Evolutionary conservation across 108 stramenopile species (phyloP), one percentile per base, ranked within the genome.

Genomic region (Stephanodiscus minutulus): DNA sequence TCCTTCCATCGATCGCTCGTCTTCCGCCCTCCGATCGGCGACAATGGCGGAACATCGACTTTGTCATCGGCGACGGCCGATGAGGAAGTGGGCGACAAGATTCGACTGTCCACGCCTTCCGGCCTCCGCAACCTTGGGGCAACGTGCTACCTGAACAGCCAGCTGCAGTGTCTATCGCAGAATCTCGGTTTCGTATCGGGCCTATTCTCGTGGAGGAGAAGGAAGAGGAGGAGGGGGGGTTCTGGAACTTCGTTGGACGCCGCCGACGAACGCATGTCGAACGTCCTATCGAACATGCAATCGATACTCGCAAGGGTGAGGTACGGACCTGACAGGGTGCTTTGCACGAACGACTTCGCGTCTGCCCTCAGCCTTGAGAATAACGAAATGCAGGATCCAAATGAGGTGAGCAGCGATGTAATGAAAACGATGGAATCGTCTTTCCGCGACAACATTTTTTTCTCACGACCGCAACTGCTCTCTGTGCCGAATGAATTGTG

Each of bases 101-200:
- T 82, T 17, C 48, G 27, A 24, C 41, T 87, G 22, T 77, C 88
- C 0, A 62, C 76, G 22, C 94, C 94, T 9, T 84, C 89, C 8
- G 94, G 94, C 0, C 83, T 95, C 5, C 67, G 67, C n/a, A 95
- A 95, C 72, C 81, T 95, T 9, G 94, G 94, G 7, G 91, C 94
- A 18, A 95, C 94, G 20, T 95, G 94, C 81, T 95, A 95, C 71
- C 76, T 95, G 3, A 95, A 95, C 73, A 90, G 88, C 10, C 94
- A 95, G 52, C 78, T 95, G 11, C 94, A 95, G 76, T 95, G 94
- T 68, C 74, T 95, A 25, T 90, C 90, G 0, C 91, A 91, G 68
- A 95, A 91, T 68, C 68, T 83, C 22, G 87, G 83, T 10, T 95
- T 95, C 65, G 37, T 88, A 31, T 72, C 82, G 10, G 94, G 91